Conservation (phyloP, 2,329 filamentous ascomycete species). For the Beauveria sp. region DNA sequence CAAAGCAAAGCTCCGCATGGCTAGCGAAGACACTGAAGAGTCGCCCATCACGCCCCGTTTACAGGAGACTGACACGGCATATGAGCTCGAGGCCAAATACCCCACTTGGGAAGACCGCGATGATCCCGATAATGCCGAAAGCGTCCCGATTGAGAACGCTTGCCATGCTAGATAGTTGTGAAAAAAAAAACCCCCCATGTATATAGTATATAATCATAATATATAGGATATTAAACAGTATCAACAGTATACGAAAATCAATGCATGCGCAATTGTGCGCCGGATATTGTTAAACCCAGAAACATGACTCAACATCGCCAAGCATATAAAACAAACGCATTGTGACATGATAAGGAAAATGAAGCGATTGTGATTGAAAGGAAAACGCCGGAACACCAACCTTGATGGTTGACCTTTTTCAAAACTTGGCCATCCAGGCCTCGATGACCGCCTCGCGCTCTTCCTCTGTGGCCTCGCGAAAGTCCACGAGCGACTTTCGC, state of each 20-base stretch:
- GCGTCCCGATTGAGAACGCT: not conserved
- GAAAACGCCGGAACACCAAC: no score
- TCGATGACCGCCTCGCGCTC: constrained; percentile 17
- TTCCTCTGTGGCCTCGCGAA: constrained; percentile 16
- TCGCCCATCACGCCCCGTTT: not conserved
- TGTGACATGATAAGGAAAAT: not conserved
- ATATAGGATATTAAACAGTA: not conserved
- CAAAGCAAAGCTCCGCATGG: not conserved
- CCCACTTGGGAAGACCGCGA: constrained; percentile 2
- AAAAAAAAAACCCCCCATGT: not conserved
- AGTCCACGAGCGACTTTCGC: constrained; percentile 23
- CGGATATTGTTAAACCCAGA: not conserved
- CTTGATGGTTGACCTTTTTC: no score
- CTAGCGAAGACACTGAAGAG: not conserved
- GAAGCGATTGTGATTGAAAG: not conserved
- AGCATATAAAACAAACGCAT: not conserved
- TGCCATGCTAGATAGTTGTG: not conserved
- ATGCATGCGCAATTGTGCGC: not conserved
- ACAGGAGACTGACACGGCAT: not conserved
- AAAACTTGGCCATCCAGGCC: constrained; percentile 20
- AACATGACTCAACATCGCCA: not conserved
- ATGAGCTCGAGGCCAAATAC: constrained; percentile 7
- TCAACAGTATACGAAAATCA: not conserved
- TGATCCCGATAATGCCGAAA: not conserved
- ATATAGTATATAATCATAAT: not conserved